Conservation (phyloP, 1,284 basidiomycete genomes). For the Sphaerobolus stellatus region DNA sequence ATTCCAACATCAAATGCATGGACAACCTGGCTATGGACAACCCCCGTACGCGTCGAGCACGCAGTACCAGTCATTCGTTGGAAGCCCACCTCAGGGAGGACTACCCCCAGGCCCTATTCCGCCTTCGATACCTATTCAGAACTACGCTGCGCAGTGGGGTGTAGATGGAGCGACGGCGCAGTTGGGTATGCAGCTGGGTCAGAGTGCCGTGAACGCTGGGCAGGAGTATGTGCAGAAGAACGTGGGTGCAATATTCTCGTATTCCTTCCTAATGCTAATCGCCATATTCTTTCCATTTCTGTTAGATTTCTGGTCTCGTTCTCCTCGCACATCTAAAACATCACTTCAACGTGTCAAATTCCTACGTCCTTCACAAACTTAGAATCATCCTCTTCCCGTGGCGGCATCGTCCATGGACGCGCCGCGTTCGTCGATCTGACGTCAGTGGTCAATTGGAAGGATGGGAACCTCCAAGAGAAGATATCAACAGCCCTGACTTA, state of each 20-base stretch:
- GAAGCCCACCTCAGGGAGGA: too few relatives aligned
- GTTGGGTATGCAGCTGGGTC: constrained; percentile 95
- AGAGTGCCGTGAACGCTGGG: constrained; percentile 88
- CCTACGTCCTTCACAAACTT: constrained; percentile 91
- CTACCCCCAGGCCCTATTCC: constrained; percentile 14
- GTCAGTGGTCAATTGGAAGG: constrained; percentile 65
- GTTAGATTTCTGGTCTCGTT: constrained; percentile 75
- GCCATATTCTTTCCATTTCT: constrained; percentile 6
- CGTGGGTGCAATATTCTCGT: constrained; percentile 42
- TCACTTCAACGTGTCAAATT: constrained; percentile 96
- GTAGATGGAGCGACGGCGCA: constrained; percentile 94
- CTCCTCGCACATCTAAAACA: constrained; percentile 85
- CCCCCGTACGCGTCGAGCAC: too few relatives aligned
- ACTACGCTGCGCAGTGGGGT: constrained; percentile 71
- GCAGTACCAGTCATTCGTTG: constrained; percentile 14
- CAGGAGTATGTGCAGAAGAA: constrained; percentile 97
- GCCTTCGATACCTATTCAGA: constrained; percentile 12
- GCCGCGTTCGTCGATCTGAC: constrained; percentile 61
- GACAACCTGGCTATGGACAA: too few relatives aligned
- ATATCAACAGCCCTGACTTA: constrained; percentile 94
- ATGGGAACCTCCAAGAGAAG: constrained; percentile 88
- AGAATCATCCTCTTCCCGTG: constrained; percentile 94
- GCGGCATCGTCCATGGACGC: constrained; percentile 83
- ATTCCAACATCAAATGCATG: constrained; percentile 41
- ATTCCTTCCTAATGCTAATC: too few relatives aligned